A percentile compares a stretch with the other conserved stretches of the same genome.
These are phyloP conservation scores for Thermothelomyces thermophilus DNA, from an alignment of 2,329 filamentous ascomycete species.

Conservation along the genomic window DNA sequence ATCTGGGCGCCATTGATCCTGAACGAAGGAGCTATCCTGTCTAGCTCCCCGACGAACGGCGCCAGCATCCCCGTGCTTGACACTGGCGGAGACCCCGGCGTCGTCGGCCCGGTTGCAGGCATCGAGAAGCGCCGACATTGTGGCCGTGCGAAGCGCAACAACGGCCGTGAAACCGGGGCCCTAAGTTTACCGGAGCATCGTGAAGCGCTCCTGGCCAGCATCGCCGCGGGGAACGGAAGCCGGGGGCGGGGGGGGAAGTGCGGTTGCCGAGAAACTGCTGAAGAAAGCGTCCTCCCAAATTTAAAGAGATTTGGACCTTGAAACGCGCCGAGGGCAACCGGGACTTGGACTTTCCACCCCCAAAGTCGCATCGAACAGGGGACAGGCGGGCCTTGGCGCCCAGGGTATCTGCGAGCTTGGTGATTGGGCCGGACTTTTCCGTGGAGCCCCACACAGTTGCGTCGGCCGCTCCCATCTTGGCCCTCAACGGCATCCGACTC, in stretches of 20 bases:
- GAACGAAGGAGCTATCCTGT: slow-evolving; percentile 85
- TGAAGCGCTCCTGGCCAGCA: slow-evolving; percentile 26
- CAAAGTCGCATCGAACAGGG: not conserved
- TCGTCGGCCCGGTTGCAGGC: slow-evolving; percentile 26
- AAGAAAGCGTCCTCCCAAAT: slow-evolving; percentile 6
- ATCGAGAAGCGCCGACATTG: slow-evolving; percentile 39
- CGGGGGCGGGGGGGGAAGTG: not conserved
- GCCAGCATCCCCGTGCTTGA: slow-evolving; percentile 39
- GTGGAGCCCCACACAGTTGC: slow-evolving; percentile 13
- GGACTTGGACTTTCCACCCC: not conserved
- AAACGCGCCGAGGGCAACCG: slow-evolving; percentile 8
- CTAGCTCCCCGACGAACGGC: slow-evolving; percentile 64
- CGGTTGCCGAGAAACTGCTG: slow-evolving; percentile 1
- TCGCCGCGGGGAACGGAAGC: slow-evolving; percentile 18
- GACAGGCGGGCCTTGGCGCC: slow-evolving; percentile 7
- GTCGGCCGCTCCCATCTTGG: slow-evolving; percentile 20
- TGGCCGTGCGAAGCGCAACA: slow-evolving; percentile 28
- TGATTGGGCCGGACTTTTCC: slow-evolving; percentile 23
- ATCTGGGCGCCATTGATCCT: slow-evolving; percentile 77
- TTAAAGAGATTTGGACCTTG: slow-evolving; percentile 4
- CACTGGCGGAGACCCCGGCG: slow-evolving; percentile 22
- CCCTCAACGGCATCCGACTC: slow-evolving; percentile 9
- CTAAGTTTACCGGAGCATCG: slow-evolving; percentile 25
- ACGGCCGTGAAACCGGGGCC: slow-evolving; percentile 15
- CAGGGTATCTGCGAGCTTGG: slow-evolving; percentile 14